These are phyloP conservation scores for Batkoa obscura DNA, from an alignment of 371 early-diverging fungal genomes.

Conservation along the genomic window DNA sequence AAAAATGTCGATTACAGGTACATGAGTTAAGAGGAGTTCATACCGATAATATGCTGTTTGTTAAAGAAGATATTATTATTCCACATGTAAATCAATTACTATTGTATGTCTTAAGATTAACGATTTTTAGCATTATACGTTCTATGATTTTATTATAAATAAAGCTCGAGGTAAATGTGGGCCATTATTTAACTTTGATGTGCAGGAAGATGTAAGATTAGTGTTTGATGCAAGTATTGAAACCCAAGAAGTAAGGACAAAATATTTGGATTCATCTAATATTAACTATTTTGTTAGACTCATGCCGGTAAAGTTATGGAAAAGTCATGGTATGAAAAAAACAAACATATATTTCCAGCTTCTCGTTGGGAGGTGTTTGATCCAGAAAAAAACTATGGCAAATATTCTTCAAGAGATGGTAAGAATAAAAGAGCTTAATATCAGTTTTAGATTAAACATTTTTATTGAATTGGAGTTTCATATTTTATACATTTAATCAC, in stretches of 20 bases:
- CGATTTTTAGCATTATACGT: constrained; percentile 56
- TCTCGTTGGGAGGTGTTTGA: constrained; percentile 89
- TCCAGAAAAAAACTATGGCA: constrained; percentile 72
- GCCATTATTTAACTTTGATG: constrained; percentile 83
- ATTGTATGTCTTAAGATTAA: not conserved
- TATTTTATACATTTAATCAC: too few species aligned
- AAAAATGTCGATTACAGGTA: constrained; percentile 58
- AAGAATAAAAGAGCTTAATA: too few species aligned
- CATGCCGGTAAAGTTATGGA: constrained; percentile 93
- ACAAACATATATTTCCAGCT: constrained; percentile 93
- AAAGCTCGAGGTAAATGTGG: constrained; percentile 91
- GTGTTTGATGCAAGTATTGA: constrained; percentile 69
- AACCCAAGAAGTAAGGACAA: constrained; percentile 46
- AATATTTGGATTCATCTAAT: not conserved
- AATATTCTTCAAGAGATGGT: constrained; percentile 46
- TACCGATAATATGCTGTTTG: constrained; percentile 74
- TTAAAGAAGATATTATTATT: constrained; percentile 91
- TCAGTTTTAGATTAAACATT: too few species aligned
- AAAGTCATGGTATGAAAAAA: constrained; percentile 83
- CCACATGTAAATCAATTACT: constrained; percentile 46
- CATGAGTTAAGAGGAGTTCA: constrained; percentile 60
- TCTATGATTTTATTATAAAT: constrained; percentile 92
- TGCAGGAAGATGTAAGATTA: constrained; percentile 81
- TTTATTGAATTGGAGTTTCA: too few species aligned
- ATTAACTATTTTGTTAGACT: constrained; percentile 22